phyloP scores from a whole-genome alignment of 805 yeast species.

The Naumovozyma baii region DNA sequence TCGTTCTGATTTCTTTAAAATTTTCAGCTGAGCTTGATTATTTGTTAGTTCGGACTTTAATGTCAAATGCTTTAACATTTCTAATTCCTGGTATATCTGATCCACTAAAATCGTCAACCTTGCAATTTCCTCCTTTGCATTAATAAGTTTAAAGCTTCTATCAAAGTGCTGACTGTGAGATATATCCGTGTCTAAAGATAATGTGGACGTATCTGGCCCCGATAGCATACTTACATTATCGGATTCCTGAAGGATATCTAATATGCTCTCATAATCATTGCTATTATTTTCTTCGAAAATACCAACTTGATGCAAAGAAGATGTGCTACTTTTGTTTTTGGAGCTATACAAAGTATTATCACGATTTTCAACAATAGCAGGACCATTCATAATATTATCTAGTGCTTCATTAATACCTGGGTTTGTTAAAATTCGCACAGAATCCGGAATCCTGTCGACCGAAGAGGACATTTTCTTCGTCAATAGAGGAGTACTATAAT shows the following conservation, averaged over 20 bases:
- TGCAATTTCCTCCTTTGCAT: slow-evolving; percentile 47
- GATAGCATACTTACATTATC: neutral
- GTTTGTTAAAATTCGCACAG: slow-evolving; percentile 12
- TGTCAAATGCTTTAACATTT: slow-evolving; percentile 56
- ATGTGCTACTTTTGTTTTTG: neutral
- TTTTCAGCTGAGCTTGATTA: slow-evolving; percentile 56
- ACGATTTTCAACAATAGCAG: neutral
- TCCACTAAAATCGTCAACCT: slow-evolving; percentile 49
- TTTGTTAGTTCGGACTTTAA: slow-evolving; percentile 80
- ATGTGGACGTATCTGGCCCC: neutral
- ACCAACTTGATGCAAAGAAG: neutral
- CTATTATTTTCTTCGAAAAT: neutral
- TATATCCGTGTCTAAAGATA: slow-evolving; percentile 1
- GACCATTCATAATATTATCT: slow-evolving; percentile 23
- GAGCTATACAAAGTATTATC: slow-evolving; percentile 11
- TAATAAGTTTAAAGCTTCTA: slow-evolving; percentile 28
- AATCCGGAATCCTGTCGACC: slow-evolving; percentile 9
- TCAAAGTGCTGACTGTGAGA: neutral
- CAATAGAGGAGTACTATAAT: slow-evolving; percentile 9
- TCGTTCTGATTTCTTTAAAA: slow-evolving; percentile 56
- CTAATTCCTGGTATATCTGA: slow-evolving; percentile 49
- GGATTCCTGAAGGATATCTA: neutral
- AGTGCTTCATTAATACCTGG: slow-evolving; percentile 29
- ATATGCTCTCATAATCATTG: neutral
- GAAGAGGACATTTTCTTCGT: slow-evolving; percentile 9